Conservation (phyloP, 2,329 filamentous ascomycete genomes). For the Fusarium sp. region DNA sequence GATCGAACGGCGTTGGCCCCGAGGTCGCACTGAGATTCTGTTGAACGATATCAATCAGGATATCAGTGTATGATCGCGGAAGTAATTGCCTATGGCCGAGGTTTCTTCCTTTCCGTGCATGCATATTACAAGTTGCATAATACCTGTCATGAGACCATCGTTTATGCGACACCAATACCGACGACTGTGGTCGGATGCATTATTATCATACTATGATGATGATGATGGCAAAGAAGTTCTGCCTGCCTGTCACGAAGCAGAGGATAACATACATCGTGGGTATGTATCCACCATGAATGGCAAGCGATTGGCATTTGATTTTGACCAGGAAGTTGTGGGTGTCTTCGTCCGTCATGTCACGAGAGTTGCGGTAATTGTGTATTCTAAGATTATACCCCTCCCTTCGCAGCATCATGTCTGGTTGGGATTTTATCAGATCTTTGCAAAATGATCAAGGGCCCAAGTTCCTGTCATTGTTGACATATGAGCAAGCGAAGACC, state of each 20-base stretch:
- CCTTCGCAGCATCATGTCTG: not conserved
- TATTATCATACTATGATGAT: not conserved
- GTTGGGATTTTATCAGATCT: constrained; percentile 20
- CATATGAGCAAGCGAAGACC: constrained; percentile 3
- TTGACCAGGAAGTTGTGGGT: not conserved
- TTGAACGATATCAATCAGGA: constrained; percentile 5
- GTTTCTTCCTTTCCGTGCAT: not conserved
- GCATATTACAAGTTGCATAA: constrained; percentile 10
- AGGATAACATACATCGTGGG: not conserved
- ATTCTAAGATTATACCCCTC: not conserved
- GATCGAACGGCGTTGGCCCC: constrained; percentile 25
- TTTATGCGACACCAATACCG: not conserved
- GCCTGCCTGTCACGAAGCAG: not conserved
- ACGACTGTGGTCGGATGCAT: not conserved
- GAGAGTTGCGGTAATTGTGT: not conserved
- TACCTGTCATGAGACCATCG: constrained; percentile 2
- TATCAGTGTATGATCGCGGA: constrained; percentile 14
- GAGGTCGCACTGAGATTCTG: constrained; percentile 24
- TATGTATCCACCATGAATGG: not conserved
- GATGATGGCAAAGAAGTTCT: not conserved
- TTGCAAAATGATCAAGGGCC: constrained; percentile 1
- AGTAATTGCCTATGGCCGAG: not conserved
- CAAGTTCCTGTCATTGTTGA: constrained; percentile 15
- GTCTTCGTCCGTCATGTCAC: not conserved
- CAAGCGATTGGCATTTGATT: not conserved